These are phyloP conservation scores for Globisporangium spinosum DNA, from an alignment of 352 stramenopile species.

Conservation along the genomic window DNA sequence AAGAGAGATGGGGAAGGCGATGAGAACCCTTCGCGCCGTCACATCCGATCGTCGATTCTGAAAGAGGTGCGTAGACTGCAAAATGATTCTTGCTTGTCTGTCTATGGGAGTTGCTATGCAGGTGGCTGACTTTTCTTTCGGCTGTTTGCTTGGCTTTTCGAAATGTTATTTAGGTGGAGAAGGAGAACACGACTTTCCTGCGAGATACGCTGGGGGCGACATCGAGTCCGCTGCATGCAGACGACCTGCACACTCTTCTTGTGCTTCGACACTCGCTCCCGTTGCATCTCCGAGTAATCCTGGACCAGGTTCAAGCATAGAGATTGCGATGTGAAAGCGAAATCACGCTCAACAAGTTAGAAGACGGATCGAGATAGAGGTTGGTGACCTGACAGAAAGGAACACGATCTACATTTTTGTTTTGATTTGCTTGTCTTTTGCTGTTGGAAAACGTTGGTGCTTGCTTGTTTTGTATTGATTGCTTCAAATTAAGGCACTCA, in stretches of 20 bases:
- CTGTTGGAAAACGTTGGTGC: constrained; percentile 6
- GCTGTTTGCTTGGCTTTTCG: constrained; percentile 7
- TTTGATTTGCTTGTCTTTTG: background rate
- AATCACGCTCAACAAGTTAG: background rate
- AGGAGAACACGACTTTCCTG: constrained; percentile 61
- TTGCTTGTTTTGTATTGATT: background rate
- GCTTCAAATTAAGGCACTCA: constrained; percentile 15
- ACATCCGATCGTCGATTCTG: constrained; percentile 44
- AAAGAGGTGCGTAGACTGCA: constrained; percentile 41
- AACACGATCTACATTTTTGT: background rate
- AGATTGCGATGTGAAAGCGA: background rate
- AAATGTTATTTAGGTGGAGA: constrained; percentile 45
- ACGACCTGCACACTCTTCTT: constrained; percentile 65
- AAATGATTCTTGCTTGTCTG: background rate
- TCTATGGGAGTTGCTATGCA: background rate
- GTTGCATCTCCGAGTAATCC: constrained; percentile 32
- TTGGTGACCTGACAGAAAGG: background rate
- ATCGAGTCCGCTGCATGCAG: constrained; percentile 51
- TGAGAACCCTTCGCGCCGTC: constrained; percentile 12
- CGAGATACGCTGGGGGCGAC: constrained; percentile 41
- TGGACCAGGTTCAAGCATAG: constrained; percentile 23
- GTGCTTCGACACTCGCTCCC: constrained; percentile 46
- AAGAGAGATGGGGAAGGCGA: constrained; percentile 6
- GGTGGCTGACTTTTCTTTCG: background rate
- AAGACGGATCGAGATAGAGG: constrained; percentile 5